Evolutionary conservation across 306 rosid species (phyloP).

Genomic region (Dryas alaskensis): DNA sequence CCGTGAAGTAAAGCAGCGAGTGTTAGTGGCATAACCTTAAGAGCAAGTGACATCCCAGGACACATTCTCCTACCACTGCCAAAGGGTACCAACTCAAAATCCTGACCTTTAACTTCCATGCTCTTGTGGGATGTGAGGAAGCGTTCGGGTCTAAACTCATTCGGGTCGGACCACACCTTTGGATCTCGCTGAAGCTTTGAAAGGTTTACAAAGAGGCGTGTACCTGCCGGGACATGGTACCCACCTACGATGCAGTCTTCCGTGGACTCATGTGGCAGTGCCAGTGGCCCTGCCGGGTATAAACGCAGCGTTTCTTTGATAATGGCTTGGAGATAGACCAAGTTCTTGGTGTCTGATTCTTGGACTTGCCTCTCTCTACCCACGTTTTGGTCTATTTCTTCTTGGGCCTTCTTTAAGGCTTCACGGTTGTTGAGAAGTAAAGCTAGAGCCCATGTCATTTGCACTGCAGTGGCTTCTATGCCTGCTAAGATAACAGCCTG

Average conservation of each 20-base stretch:
- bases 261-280: background rate
- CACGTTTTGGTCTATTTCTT: slow-evolving; percentile 6
- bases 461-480: slow-evolving; percentile 3
- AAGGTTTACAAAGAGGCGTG: slow-evolving; percentile 10
- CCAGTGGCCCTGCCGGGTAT: slow-evolving; percentile 12
- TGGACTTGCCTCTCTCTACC: slow-evolving; percentile 7
- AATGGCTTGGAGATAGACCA: slow-evolving; percentile 10
- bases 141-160: slow-evolving; percentile 15
- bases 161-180: slow-evolving; percentile 3
- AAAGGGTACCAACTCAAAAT: slow-evolving; percentile 12
- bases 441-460: slow-evolving; percentile 20
- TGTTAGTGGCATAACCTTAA: background rate
- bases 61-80: slow-evolving; percentile 19
- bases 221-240: background rate
- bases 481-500: slow-evolving; percentile 11
- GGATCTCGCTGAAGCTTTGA: slow-evolving; percentile 15
- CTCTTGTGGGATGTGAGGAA: background rate
- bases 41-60: slow-evolving; percentile 6
- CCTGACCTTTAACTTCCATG: background rate
- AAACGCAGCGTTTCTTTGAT: slow-evolving; percentile 22
- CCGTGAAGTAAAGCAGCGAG: slow-evolving; percentile 21
- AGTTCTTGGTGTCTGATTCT: slow-evolving; percentile 12
- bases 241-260: slow-evolving; percentile 18
- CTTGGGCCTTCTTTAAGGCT: slow-evolving; percentile 5
- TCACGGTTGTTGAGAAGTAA: slow-evolving; percentile 18